These are phyloP conservation scores for Geotrichum restrictum DNA, from an alignment of 1,139 yeast species.

Conservation along the genomic window DNA sequence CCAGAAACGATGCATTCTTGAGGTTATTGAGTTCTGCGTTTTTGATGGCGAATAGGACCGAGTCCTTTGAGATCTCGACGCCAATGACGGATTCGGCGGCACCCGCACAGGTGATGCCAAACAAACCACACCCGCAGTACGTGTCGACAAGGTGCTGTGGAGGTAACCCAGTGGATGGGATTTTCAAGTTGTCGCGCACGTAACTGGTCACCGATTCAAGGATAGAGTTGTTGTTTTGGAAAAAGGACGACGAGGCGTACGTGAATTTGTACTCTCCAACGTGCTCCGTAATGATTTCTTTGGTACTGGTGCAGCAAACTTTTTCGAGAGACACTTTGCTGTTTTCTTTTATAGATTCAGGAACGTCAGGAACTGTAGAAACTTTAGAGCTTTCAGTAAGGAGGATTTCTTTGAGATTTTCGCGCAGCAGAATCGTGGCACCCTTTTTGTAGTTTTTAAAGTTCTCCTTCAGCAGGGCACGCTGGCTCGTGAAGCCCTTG, in stretches of 20 bases:
- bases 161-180: constrained; percentile 41
- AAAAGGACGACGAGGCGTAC: constrained; percentile 90
- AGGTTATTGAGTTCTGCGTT: constrained; percentile 76
- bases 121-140: constrained; percentile 94
- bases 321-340: constrained; percentile 26
- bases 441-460: constrained; percentile 65
- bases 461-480: constrained; percentile 50
- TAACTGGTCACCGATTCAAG: constrained; percentile 76
- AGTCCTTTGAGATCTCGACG: constrained; percentile 89
- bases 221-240: constrained; percentile 92
- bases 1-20: constrained; percentile 74
- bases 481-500: constrained; percentile 67
- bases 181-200: constrained; percentile 64
- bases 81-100: constrained; percentile 83
- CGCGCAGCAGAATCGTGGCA: constrained; percentile 81
- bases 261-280: constrained; percentile 69
- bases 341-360: constrained; percentile 37
- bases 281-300: constrained; percentile 76
- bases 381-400: no score
- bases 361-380: background rate
- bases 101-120: constrained; percentile 78
- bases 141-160: constrained; percentile 82
- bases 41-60: constrained; percentile 77
- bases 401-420: constrained; percentile 41
- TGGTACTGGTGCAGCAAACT: constrained; percentile 57